These are phyloP conservation scores for Calocybe gambosa DNA, from an alignment of 1,284 basidiomycete species.

Conservation along the genomic window DNA sequence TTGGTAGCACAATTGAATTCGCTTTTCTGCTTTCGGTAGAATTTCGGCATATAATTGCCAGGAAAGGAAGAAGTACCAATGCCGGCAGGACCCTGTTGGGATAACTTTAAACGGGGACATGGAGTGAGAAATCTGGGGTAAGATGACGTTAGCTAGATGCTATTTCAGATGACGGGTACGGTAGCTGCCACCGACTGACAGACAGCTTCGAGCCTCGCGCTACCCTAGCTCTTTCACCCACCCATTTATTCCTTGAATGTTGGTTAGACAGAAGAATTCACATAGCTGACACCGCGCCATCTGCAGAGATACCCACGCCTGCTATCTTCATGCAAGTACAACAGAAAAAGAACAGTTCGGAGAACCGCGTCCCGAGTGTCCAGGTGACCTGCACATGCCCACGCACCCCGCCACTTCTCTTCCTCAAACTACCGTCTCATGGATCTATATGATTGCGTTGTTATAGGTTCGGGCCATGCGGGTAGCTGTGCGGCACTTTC, in stretches of 20 bases:
- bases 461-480: constrained; percentile 65
- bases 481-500: constrained; percentile 60
- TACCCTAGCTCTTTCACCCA: background rate
- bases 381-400: constrained; percentile 9
- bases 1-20: background rate
- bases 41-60: background rate
- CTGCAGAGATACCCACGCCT: background rate
- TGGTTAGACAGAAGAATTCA: background rate
- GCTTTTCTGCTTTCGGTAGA: background rate
- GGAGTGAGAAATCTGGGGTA: background rate
- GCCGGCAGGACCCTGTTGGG: too few relatives aligned
- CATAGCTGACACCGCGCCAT: background rate
- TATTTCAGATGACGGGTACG: too few relatives aligned
- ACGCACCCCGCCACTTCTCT: constrained; percentile 1
- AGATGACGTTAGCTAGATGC: background rate
- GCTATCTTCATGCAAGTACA: background rate
- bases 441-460: constrained; percentile 45
- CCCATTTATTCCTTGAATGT: background rate
- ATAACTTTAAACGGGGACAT: too few relatives aligned
- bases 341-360: background rate
- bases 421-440: constrained; percentile 11
- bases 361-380: background rate
- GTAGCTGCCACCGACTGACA: too few relatives aligned
- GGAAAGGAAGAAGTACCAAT: background rate
- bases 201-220: background rate